Evolutionary conservation across 176 grass and related monocot species (phyloP), one percentile per base, ranked within the genome.

Genomic region (Carex parvula): DNA sequence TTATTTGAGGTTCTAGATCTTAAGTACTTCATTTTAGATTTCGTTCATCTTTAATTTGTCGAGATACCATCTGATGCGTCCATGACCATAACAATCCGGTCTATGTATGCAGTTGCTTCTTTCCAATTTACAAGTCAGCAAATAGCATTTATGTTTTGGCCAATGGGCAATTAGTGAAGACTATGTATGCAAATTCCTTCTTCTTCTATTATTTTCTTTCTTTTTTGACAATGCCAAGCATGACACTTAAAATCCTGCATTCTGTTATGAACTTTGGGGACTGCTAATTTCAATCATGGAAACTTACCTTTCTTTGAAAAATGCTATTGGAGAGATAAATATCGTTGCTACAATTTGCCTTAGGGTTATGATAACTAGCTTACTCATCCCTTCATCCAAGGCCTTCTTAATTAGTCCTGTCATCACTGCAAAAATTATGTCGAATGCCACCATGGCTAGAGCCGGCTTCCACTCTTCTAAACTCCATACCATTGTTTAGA

Each of bases 321-420:
- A 92, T 29, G 94, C 94, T 57, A 97, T 89, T 0, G 94, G 94
- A 42, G 87, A 83, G 58, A 97, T 85, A 72, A 97, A 92, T 26
- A 97, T 44, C 0, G 76, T 86, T 1, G 94, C 94, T 0, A 88
- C 81, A 24, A 94, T 65, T 68, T 94, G 94, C 3, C 94, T 88
- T 32, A 97, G 84, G 0, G 92, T 92, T 62, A 92, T 89, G 60
- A 94, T 85, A 18, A 97, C 92, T 2, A 91, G 89, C 67, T 53
- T 88, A 65, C 88, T 88, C 87, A 94, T 90, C 59, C 94, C 94
- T 79, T 92, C 76, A 41, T 94, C 86, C 20, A 97, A 83, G 0
- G 79, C 88, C 84, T 90, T 92, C 90, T 97, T 97, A 3, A 88
- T 84, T 64, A 97, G n/a, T 1, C 80, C 85, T 80, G 88, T 89